Conservation (phyloP, 805 yeast genomes). For the Spencermartinsiella europaea region DNA sequence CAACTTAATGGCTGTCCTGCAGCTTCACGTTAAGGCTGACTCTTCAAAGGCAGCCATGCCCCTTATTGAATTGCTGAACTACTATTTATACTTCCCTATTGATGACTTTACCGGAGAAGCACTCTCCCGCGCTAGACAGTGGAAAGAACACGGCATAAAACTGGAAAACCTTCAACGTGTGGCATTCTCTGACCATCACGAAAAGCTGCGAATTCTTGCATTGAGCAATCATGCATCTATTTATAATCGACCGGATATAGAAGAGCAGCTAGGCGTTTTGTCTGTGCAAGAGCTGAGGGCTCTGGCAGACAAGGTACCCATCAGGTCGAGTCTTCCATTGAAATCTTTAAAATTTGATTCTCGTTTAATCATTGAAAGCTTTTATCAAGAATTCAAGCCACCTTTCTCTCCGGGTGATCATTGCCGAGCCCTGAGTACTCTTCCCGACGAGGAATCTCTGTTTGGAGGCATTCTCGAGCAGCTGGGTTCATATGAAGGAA, state of each 20-base stretch:
- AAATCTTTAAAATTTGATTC: conserved; percentile 1
- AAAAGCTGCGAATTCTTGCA: conserved; percentile 23
- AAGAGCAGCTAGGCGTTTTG: conserved; percentile 23
- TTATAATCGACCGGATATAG: conserved; percentile 13
- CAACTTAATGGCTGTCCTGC: conserved; percentile 23
- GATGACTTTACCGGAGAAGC: conserved; percentile 38
- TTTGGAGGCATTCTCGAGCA: conserved; percentile 1
- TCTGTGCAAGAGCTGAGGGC: conserved; percentile 18
- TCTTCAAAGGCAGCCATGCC: not conserved
- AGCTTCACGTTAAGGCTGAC: not conserved
- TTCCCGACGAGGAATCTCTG: conserved; percentile 9
- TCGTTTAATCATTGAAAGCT: conserved; percentile 17
- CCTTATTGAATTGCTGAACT: conserved; percentile 4
- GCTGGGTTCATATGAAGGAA: conserved; percentile 5
- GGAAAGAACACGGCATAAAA: conserved; percentile 7
- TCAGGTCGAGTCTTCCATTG: not conserved
- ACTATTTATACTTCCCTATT: conserved; percentile 36
- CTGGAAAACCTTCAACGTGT: conserved; percentile 25
- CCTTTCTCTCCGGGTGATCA: conserved; percentile 5
- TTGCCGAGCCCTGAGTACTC: conserved; percentile 5
- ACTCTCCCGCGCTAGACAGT: conserved; percentile 18
- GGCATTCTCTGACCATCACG: conserved; percentile 22
- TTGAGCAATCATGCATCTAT: conserved; percentile 26
- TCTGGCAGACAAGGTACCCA: conserved; percentile 2
- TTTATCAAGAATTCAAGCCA: conserved; percentile 17